These are phyloP conservation scores for Amanita exitialis DNA, from an alignment of 768 basidiomycete genomes.

Conservation along the genomic window DNA sequence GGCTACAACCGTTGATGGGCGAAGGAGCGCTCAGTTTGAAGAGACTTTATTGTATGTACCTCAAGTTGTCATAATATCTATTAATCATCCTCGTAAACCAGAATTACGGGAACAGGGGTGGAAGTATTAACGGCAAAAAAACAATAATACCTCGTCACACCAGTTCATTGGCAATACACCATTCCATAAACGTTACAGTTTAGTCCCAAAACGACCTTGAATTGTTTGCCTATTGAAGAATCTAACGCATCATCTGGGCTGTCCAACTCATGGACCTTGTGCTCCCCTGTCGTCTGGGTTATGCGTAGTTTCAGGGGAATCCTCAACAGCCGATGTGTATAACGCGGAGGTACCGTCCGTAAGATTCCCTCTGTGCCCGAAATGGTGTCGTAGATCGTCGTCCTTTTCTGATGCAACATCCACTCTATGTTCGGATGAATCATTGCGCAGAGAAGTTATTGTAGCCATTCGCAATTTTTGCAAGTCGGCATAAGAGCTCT, in stretches of 20 bases:
- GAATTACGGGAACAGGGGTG: conserved; percentile 85
- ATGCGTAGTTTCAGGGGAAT: conserved; percentile 55
- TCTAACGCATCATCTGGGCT: background rate
- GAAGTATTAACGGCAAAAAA: conserved; percentile 71
- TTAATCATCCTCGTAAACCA: conserved; percentile 19
- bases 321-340: conserved; percentile 50
- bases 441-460: conserved; percentile 1
- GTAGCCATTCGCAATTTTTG: conserved; percentile 48
- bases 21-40: conserved; percentile 92
- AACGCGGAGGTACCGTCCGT: conserved; percentile 54
- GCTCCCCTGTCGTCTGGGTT: conserved; percentile 58
- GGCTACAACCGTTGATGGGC: conserved; percentile 85
- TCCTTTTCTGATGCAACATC: conserved; percentile 10
- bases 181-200: background rate
- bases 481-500: conserved; percentile 74
- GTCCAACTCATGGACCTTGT: background rate
- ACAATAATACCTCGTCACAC: background rate
- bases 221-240: background rate
- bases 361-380: conserved; percentile 46
- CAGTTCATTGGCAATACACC: background rate
- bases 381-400: conserved; percentile 34
- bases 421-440: conserved; percentile 5
- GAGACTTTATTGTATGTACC: conserved; percentile 86
- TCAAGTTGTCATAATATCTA: background rate
- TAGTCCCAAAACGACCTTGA: background rate